A percentile compares a stretch with the other conserved stretches of the same genome.
Evolutionary conservation across 2,329 filamentous ascomycete species (phyloP).

Genomic region (Calonectria multiphialidica): DNA sequence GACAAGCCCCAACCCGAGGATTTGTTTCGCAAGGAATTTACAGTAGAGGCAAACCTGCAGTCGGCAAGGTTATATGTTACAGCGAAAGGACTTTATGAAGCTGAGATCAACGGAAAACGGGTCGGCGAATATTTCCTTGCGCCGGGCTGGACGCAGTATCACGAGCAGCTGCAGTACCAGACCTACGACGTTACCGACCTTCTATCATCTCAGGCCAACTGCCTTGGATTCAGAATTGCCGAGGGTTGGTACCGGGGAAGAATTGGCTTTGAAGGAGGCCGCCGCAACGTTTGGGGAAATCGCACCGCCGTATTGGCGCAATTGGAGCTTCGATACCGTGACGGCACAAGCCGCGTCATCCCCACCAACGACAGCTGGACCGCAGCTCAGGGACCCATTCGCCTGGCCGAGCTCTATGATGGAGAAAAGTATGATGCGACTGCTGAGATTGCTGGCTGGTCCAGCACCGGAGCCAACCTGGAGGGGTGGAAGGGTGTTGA

Average conservation of each 20-base stretch:
- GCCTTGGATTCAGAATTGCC: constrained; percentile 48
- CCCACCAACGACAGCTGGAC: constrained; percentile 55
- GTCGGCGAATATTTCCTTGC: constrained; percentile 56
- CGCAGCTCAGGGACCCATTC: constrained; percentile 48
- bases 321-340: constrained; percentile 51
- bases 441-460: constrained; percentile 38
- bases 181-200: constrained; percentile 61
- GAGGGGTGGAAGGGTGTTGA: constrained; percentile 31
- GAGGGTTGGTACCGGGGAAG: constrained; percentile 64
- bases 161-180: constrained; percentile 60
- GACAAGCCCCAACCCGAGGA: constrained; percentile 39
- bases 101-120: constrained; percentile 56
- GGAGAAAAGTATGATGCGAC: constrained; percentile 63
- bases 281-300: constrained; percentile 51
- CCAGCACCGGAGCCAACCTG: background rate
- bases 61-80: constrained; percentile 59
- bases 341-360: constrained; percentile 45
- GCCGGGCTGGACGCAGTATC: constrained; percentile 64
- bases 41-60: background rate
- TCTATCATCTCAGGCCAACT: constrained; percentile 39
- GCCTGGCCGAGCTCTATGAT: constrained; percentile 61
- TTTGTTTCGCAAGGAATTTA: constrained; percentile 26
- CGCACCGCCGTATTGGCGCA: constrained; percentile 53
- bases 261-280: constrained; percentile 44
- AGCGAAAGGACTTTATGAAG: constrained; percentile 57